Percentiles rank a stretch among this genome's conserved stretches.
Evolutionary conservation across 768 basidiomycete species (phyloP).

Genomic region (Termitomyces sp.): DNA sequence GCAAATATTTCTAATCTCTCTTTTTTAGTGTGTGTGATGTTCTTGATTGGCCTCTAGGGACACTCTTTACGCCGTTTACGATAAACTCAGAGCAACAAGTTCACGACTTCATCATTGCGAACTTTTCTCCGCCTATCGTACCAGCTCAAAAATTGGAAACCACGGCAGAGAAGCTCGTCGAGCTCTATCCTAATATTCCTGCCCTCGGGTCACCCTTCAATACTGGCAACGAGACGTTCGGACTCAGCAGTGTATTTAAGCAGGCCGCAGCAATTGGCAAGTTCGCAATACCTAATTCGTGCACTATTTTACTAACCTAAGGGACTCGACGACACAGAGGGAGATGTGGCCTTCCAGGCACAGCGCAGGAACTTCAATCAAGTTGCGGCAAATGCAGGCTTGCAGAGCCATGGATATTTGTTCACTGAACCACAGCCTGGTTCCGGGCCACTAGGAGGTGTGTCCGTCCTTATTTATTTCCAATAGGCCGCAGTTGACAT

Average conservation of each 20-base stretch:
- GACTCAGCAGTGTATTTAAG: constrained; percentile 32
- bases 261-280: constrained; percentile 27
- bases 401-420: constrained; percentile 30
- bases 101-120: constrained; percentile 14
- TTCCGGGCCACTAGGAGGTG: constrained; percentile 9
- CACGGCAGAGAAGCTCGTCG: constrained; percentile 19
- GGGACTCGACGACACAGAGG: constrained; percentile 6
- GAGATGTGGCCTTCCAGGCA: constrained; percentile 31
- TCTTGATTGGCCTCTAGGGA: constrained; percentile 19
- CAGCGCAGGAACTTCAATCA: constrained; percentile 28
- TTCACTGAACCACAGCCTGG: constrained; percentile 30
- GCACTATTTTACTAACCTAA: neutral
- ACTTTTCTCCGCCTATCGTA: constrained; percentile 21
- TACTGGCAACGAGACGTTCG: constrained; percentile 40
- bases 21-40: no score
- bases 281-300: neutral
- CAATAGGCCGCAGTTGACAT: neutral
- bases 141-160: constrained; percentile 10
- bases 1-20: no score
- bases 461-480: no score
- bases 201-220: constrained; percentile 37
- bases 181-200: constrained; percentile 38
- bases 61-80: constrained; percentile 18
- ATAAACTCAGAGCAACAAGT: constrained; percentile 20
- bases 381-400: constrained; percentile 24